A percentile compares a stretch with the other conserved stretches of the same genome.
These are phyloP conservation scores for Astragalus glycyphyllos DNA, from an alignment of 306 rosid species.

Conservation along the genomic window DNA sequence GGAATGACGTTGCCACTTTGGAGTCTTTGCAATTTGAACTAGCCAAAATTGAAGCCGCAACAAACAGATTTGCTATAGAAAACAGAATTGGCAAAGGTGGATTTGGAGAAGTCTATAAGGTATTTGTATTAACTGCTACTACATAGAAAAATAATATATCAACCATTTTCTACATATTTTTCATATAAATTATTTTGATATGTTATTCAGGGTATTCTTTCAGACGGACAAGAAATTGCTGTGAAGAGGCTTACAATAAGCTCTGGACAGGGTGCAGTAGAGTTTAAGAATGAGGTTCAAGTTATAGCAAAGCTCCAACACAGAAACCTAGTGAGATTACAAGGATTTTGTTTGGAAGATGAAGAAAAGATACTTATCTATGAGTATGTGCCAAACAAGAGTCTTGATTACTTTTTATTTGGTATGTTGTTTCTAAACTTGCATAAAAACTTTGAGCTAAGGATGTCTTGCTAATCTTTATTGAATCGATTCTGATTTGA, in stretches of 20 bases:
- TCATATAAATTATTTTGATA: background rate
- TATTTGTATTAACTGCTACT: conserved; percentile 12
- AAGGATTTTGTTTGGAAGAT: conserved; percentile 62
- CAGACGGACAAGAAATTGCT: conserved; percentile 58
- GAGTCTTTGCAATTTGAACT: conserved; percentile 56
- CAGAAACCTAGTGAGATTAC: conserved; percentile 57
- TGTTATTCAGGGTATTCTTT: conserved; percentile 55
- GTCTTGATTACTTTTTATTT: conserved; percentile 55
- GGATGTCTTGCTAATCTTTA: background rate
- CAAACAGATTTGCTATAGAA: conserved; percentile 49
- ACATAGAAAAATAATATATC: conserved; percentile 3
- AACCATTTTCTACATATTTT: background rate
- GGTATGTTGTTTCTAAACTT: conserved; percentile 42
- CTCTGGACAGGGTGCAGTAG: conserved; percentile 56
- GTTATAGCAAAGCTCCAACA: conserved; percentile 66
- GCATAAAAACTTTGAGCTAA: background rate
- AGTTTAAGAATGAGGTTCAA: conserved; percentile 64
- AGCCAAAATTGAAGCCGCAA: conserved; percentile 50
- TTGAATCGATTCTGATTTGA: conserved; percentile 1
- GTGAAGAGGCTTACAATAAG: conserved; percentile 58
- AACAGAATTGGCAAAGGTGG: conserved; percentile 62
- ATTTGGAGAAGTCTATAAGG: conserved; percentile 69
- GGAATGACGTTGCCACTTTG: conserved; percentile 31
- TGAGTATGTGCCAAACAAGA: conserved; percentile 57
- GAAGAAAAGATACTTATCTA: conserved; percentile 63